Conservation (phyloP, 192 early-diverging fungal genomes). For the Gigaspora rosea region DNA sequence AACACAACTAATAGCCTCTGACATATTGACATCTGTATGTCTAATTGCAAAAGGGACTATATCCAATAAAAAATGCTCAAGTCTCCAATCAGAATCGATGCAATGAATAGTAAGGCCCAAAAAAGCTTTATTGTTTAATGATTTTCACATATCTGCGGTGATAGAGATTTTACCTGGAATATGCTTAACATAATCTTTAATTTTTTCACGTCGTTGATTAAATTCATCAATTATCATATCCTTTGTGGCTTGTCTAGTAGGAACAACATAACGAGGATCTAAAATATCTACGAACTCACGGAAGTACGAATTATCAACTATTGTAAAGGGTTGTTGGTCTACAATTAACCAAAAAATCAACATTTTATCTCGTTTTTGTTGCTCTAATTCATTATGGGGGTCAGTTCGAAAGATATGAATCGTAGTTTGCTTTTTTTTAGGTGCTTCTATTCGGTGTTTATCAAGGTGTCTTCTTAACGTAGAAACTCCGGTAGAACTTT, state of each 20-base stretch:
- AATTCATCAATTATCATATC: not conserved
- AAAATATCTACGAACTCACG: not conserved
- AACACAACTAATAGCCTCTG: not conserved
- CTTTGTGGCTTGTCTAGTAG: too few relatives aligned
- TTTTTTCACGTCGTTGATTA: not conserved
- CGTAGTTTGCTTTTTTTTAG: too few relatives aligned
- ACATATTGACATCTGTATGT: not conserved
- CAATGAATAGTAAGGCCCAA: slow-evolving; percentile 7
- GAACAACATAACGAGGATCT: not conserved
- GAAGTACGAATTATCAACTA: not conserved
- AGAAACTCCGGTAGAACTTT: too few relatives aligned
- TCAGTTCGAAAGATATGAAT: too few relatives aligned
- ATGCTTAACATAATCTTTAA: not conserved
- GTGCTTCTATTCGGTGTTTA: too few relatives aligned
- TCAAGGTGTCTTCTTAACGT: too few relatives aligned
- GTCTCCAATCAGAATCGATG: not conserved
- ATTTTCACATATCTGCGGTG: not conserved
- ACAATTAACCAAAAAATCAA: not conserved
- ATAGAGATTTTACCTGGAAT: too few relatives aligned
- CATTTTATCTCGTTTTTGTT: too few relatives aligned
- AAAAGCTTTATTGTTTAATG: not conserved
- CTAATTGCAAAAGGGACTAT: not conserved
- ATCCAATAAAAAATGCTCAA: slow-evolving; percentile 7
- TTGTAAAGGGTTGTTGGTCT: slow-evolving; percentile 2
- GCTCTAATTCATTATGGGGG: too few relatives aligned